Evolutionary conservation across 2,329 filamentous ascomycete species (phyloP), one percentile per base, ranked within the genome.

Genomic region (Neocucurbitaria cava): DNA sequence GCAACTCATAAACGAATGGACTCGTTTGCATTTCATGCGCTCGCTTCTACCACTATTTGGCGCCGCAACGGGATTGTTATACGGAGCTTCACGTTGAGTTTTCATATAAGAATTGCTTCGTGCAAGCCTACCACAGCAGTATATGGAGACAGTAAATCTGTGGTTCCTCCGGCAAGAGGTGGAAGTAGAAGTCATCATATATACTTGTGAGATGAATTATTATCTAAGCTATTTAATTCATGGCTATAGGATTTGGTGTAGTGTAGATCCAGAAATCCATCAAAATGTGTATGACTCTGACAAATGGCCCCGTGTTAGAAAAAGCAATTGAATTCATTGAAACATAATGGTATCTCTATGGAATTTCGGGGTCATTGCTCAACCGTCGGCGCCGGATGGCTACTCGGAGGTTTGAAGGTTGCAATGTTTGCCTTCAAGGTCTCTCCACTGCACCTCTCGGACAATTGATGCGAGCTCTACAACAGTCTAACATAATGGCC

Each of bases 1-100:
- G 36, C 42, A 17, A 2, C 33, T 58, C 17, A 49, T 59, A 6
- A 33, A 31, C 5, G 45, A 36, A 17, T 59, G 56, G 56, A 21
- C 17, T 17, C 28, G 23, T 41, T 33, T 58, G 39, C 55, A 58
- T 48, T 30, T 51, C 21, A 17, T 35, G n/a, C 39, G 55, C 5
- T 36, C 39, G 7, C 11, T 44, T 13, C 55, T 58, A 31, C 55
- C 55, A 4, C 36, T 59, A 28, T 23, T 41, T 26, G 21, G 53
- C 17, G 40, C 40, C 23, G n/a, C n/a, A 28, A 28, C 26, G 10
- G 40, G 40, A n/a, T 8, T 38, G 9, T 7, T 28, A 13, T 13
- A 28, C 15, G 23, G 26, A n/a, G 5, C 23, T 28, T 43, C 11
- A 28, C 5, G n/a, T n/a, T 18, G n/a, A 30, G 7, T 17, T n/a